phyloP scores from a whole-genome alignment of 345 rosid species.

The Brassica napus region Da-Ae NC_063440.1:22943001-22943500 shows the following conservation, averaged over 20 bases:
- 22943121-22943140: background rate
- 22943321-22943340: background rate
- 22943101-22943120: background rate
- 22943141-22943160: background rate
- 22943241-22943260: background rate
- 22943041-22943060: background rate
- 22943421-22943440: background rate
- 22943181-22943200: conserved; percentile 42
- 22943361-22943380: background rate
- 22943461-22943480: background rate
- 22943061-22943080: conserved; percentile 3
- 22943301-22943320: background rate
- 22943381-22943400: background rate
- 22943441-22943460: background rate
- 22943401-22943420: background rate
- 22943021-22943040: background rate
- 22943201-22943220: conserved; percentile 92
- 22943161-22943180: background rate
- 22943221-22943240: conserved; percentile 52
- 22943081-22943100: background rate
- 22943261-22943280: conserved; percentile 6
- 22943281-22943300: background rate
- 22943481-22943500: background rate
- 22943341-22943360: background rate
- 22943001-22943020: background rate